Evolutionary conservation across 371 early-diverging fungal species (phyloP), one percentile per base, ranked within the genome.

Genomic region (Phascolomyces articulosus): DNA sequence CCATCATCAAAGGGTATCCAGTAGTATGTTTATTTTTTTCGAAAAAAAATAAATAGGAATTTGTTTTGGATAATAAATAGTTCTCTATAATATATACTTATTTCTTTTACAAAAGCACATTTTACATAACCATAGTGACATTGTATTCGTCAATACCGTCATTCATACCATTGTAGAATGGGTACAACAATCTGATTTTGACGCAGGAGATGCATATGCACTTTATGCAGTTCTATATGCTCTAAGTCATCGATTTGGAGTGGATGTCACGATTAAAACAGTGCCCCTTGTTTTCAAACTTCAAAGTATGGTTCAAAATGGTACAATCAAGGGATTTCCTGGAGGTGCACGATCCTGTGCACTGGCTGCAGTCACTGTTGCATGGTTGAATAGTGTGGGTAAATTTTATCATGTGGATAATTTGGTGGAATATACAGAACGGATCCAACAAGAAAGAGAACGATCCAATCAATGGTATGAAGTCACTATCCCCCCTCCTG

Each of bases 221-320:
- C 57, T 89, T 41, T 76, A 75, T 53, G 74, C 79, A 0, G 66
- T 80, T n/a, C 60, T 88, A 18, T 66, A 81, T 21, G 69, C 80
- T 1, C 28, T 82, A 28, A 68, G 79, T 29, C 67, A 69, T 23
- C 70, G 75, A 1, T 85, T 85, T 58, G 71, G 71, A 23, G 68
- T 70, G 16, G 85, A 84, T 53, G 89, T 81, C 24, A 68, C 87
- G 31, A 71, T 83, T 63, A 68, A 77, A 10, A 77, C 81, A 0
- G 66, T 85, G 0, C 87, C 88, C 10, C 67, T 91, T 15, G 38
- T 88, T 10, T 87, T 89, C 63, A 77, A 78, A 31, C 66, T 87
- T 34, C 85, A 85, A 65, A 58, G 56, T 40, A 64, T 66, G 71
- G 66, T 67, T 3, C 69, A 62, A 38, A 63, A 73, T 23, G 71